phyloP scores from a whole-genome alignment of 2,329 filamentous ascomycete genomes.

The Paramyrothecium roridum region DNA sequence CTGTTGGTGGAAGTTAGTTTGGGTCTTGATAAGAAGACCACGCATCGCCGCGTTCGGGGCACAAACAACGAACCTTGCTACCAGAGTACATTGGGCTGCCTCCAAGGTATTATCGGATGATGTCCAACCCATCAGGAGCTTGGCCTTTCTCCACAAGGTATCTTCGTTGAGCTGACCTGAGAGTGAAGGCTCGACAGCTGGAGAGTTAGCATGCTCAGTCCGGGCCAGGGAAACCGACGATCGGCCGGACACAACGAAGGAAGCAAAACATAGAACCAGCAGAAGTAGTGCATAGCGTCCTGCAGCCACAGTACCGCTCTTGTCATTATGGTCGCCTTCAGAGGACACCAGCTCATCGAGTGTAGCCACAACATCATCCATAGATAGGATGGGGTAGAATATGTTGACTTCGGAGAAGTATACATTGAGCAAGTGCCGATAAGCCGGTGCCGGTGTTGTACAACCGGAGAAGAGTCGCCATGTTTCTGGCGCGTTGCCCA shows the following conservation, averaged over 20 bases:
- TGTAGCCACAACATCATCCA: constrained; percentile 2
- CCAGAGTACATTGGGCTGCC: constrained; percentile 18
- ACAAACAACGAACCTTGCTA: constrained; percentile 16
- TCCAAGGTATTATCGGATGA: constrained; percentile 2
- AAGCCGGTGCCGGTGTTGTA: neutral
- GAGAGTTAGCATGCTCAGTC: no score
- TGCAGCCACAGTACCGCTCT: no score
- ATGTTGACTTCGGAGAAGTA: constrained; percentile 16
- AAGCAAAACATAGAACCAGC: neutral
- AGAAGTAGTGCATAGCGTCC: neutral
- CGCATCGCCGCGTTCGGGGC: constrained; percentile 4
- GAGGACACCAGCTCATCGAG: neutral
- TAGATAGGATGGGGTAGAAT: constrained; percentile 11
- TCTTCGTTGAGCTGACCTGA: neutral
- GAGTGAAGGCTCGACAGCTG: no score
- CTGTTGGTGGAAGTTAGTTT: no score
- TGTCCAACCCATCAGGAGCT: constrained; percentile 11
- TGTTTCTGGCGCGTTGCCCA: neutral
- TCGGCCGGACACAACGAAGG: neutral
- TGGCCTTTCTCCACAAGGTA: constrained; percentile 17
- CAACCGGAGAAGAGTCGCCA: constrained; percentile 8
- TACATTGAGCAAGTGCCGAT: neutral
- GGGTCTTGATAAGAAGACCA: no score
- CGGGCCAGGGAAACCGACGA: no score
- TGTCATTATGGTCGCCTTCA: neutral